phyloP scores from a whole-genome alignment of 176 grass and related monocot genomes.

The Aegilops longissima region DNA sequence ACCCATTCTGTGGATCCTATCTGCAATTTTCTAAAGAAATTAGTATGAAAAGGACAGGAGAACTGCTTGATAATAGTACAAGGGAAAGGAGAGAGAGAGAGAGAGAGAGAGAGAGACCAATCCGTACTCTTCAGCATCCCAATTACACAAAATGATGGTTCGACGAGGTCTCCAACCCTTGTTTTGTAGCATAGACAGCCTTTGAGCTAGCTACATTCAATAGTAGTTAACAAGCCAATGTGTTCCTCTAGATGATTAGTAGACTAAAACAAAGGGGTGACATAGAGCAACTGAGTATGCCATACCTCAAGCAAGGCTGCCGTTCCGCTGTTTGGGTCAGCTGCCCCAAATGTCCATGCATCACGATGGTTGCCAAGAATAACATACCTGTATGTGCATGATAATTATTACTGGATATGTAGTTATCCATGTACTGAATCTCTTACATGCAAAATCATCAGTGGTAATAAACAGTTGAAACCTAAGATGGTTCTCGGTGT shows the following conservation, averaged over 20 bases:
- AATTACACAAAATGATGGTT: constrained; percentile 90
- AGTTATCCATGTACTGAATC: too few relatives aligned
- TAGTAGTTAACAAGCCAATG: constrained; percentile 18
- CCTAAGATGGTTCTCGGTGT: not conserved
- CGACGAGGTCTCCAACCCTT: constrained; percentile 85
- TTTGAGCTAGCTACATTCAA: constrained; percentile 75
- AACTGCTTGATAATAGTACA: constrained; percentile 4
- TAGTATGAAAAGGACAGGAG: not conserved
- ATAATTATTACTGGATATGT: not conserved
- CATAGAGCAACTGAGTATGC: not conserved
- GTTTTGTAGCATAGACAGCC: constrained; percentile 67
- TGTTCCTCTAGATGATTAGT: not conserved
- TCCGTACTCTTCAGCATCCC: constrained; percentile 89
- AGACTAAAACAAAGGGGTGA: not conserved
- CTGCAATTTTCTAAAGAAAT: constrained; percentile 35
- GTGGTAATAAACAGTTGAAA: not conserved
- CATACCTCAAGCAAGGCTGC: constrained; percentile 89
- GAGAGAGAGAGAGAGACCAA: constrained; percentile 50
- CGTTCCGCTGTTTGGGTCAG: constrained; percentile 92
- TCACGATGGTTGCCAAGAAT: constrained; percentile 94
- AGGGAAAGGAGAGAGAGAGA: not conserved
- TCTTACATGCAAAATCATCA: constrained; percentile 2
- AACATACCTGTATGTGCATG: constrained; percentile 55
- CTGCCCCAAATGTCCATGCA: constrained; percentile 93
- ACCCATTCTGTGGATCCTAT: constrained; percentile 96